Base-by-base conservation (phyloP, 2,329 filamentous ascomycete species). In the Penicillium capsulatum region DNA sequence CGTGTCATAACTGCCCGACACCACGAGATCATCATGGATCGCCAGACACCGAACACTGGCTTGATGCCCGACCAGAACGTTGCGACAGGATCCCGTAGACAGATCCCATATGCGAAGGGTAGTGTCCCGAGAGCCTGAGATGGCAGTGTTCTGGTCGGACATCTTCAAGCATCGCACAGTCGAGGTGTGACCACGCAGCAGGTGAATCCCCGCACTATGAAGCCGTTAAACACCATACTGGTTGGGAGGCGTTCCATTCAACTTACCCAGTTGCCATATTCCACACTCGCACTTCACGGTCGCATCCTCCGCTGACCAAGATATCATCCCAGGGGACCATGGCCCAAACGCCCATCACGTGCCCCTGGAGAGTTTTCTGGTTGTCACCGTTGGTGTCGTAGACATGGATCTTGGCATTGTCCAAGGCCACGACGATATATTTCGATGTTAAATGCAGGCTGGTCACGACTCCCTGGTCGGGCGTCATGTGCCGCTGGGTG, bases 291-390 rank as follows among this genome's bases (percentile, higher is more conserved):
- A 98, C 92, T 61, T 98, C 92, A 45, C 92, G 80, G 69, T 98
- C 92, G 63, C 92, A 98, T 4, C 92, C 92, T 55, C 92, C 92
- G 56, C 89, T 96, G 44, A 98, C 92, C 45, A 98, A 75, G 37
- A 87, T 84, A 63, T 98, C 91, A 44, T 87, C 91, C 86, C 90
- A 96, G 5, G 92, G 92, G 16, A 98, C 89, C 91, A 98, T 97
- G 34, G 92, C 92, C 92, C 92, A 98, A 14, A 98, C 92, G 28
- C 92, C 92, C 92, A 98, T 98, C 31, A 97, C 86, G 69, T 98
- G 92, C 8, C 92, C 92, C 59, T 92, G 84, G 17, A 98, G 71
- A 2, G 88, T 95, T 62, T 89, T 87, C 55, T 94, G 82, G 49
- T 88, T 81, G 53, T 89, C 83, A 22, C 92, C 92, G 51, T 92